Evolutionary conservation across 495 filamentous ascomycete species (phyloP).

Genomic region (Clohesyomyces aquaticus): DNA sequence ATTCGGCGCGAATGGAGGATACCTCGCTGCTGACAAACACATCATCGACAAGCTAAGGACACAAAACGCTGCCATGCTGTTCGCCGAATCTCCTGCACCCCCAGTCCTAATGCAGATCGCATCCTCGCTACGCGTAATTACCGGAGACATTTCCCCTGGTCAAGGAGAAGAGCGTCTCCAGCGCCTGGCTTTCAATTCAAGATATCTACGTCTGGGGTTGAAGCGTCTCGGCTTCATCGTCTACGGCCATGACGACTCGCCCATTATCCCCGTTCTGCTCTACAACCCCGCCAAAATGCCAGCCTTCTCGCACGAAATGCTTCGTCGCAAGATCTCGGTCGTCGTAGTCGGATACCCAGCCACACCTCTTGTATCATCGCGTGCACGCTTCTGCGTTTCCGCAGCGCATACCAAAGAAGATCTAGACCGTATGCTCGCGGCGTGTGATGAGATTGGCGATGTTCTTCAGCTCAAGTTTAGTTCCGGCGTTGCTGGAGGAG

Average conservation of each 20-base stretch:
- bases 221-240: slow-evolving; percentile 97
- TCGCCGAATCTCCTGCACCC: slow-evolving; percentile 85
- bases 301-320: slow-evolving; percentile 97
- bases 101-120: slow-evolving; percentile 87
- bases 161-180: slow-evolving; percentile 96
- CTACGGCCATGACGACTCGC: slow-evolving; percentile 95
- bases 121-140: slow-evolving; percentile 81
- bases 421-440: slow-evolving; percentile 83
- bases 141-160: slow-evolving; percentile 80
- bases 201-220: slow-evolving; percentile 93
- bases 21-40: slow-evolving; percentile 85
- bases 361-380: slow-evolving; percentile 92
- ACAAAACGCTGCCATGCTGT: slow-evolving; percentile 83
- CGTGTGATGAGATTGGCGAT: slow-evolving; percentile 92
- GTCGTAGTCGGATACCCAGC: slow-evolving; percentile 97
- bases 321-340: slow-evolving; percentile 95
- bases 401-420: slow-evolving; percentile 98
- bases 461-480: slow-evolving; percentile 94
- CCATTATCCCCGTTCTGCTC: slow-evolving; percentile 89
- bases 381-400: slow-evolving; percentile 93
- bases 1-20: slow-evolving; percentile 97
- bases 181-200: slow-evolving; percentile 96
- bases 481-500: slow-evolving; percentile 87
- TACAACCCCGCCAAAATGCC: slow-evolving; percentile 98
- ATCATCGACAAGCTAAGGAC: slow-evolving; percentile 89